These are phyloP conservation scores for Fulvia fulva DNA, from an alignment of 2,329 filamentous ascomycete species.

Conservation along the genomic window DNA sequence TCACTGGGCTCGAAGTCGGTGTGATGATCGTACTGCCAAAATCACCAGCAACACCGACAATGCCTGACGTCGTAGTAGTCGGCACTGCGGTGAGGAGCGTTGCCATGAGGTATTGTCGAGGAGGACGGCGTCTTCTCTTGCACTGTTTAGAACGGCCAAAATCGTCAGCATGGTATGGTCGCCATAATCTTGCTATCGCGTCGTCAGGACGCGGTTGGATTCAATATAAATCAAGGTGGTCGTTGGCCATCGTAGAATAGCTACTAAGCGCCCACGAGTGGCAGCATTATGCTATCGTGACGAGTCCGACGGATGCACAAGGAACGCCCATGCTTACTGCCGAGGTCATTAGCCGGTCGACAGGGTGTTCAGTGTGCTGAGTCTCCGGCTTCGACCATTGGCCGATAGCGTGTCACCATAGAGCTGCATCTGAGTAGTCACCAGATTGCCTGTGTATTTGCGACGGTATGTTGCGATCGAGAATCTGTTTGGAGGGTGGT, in stretches of 20 bases:
- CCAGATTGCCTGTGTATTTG: too few species aligned
- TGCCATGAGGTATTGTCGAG: not conserved
- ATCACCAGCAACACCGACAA: not conserved
- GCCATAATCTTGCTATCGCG: too few species aligned
- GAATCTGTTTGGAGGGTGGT: not conserved
- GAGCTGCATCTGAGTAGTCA: too few species aligned
- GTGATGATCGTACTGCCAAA: not conserved
- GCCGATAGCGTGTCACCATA: too few species aligned
- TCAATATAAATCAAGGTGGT: too few species aligned
- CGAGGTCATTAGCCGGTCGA: not conserved
- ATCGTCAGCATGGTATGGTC: not conserved
- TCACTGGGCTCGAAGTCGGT: not conserved
- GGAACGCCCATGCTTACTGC: not conserved
- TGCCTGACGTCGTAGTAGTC: not conserved
- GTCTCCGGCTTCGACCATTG: too few species aligned
- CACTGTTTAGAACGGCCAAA: not conserved
- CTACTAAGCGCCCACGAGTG: not conserved
- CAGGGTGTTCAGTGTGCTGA: not conserved
- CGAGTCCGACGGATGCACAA: not conserved
- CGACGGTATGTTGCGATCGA: not conserved
- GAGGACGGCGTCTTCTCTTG: not conserved
- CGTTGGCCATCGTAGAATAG: too few species aligned
- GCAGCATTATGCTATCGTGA: not conserved
- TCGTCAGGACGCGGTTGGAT: too few species aligned
- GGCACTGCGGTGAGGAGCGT: not conserved